These are phyloP conservation scores for Coemansia erecta DNA, from an alignment of 192 early-diverging fungal species.

Conservation along the genomic window DNA sequence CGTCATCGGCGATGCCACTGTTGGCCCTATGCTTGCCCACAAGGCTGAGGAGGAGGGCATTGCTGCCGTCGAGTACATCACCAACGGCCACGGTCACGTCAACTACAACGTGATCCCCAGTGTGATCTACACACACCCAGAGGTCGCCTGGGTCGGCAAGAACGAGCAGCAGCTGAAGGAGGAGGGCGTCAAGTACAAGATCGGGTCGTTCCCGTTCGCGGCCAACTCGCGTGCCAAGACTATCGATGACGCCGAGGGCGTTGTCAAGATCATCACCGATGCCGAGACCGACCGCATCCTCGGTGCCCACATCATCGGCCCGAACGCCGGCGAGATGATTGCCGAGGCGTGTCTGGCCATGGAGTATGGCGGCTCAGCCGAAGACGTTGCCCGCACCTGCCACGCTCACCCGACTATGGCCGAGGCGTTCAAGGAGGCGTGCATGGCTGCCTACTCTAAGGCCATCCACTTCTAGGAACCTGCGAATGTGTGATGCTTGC, in stretches of 20 bases:
- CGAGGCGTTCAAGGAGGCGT: slow-evolving; percentile 98
- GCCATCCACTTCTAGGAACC: slow-evolving; percentile 68
- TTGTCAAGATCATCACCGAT: slow-evolving; percentile 96
- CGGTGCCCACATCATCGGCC: slow-evolving; percentile 97
- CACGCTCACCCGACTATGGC: slow-evolving; percentile 96
- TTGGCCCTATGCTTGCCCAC: slow-evolving; percentile 98
- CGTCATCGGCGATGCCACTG: slow-evolving; percentile 96
- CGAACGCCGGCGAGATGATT: slow-evolving; percentile 99
- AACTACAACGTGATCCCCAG: slow-evolving; percentile 98
- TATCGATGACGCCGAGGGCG: slow-evolving; percentile 89
- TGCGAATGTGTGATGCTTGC: not conserved
- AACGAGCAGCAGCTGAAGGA: slow-evolving; percentile 93
- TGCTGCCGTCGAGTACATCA: slow-evolving; percentile 92
- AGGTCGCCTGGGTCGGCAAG: slow-evolving; percentile 98
- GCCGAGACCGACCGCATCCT: slow-evolving; percentile 93
- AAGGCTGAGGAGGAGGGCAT: slow-evolving; percentile 99
- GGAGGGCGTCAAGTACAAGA: slow-evolving; percentile 79
- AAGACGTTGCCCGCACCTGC: slow-evolving; percentile 96
- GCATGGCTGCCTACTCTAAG: slow-evolving; percentile 85
- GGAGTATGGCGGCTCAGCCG: slow-evolving; percentile 97
- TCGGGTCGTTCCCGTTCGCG: slow-evolving; percentile 91
- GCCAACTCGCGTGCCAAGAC: slow-evolving; percentile 99
- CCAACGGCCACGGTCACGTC: slow-evolving; percentile 91
- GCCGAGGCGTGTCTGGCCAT: slow-evolving; percentile 95
- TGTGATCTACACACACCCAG: slow-evolving; percentile 97